phyloP scores from a whole-genome alignment of 805 yeast genomes.

The Candida fluviatilis region DNA sequence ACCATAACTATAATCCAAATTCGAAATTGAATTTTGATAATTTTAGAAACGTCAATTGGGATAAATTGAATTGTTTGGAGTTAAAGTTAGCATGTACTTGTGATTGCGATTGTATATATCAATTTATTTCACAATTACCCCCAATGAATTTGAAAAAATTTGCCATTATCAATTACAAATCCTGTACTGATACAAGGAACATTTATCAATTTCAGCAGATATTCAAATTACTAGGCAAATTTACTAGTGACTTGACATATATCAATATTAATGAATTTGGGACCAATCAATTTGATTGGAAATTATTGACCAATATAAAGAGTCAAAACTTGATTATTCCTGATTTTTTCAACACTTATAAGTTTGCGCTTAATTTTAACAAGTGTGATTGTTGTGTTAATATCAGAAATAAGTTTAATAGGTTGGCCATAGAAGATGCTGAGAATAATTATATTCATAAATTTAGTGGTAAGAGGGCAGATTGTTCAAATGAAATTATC shows the following conservation, averaged over 20 bases:
- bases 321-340: slow-evolving; percentile 1
- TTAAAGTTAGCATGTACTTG: slow-evolving; percentile 1
- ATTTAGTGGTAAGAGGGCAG: not conserved
- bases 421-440: not conserved
- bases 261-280: slow-evolving; percentile 2
- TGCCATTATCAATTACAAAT: not conserved
- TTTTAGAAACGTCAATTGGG: slow-evolving; percentile 1
- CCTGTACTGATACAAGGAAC: not conserved
- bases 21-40: not conserved
- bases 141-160: not conserved
- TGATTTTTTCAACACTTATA: slow-evolving; percentile 3
- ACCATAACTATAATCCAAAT: not conserved
- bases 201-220: slow-evolving; percentile 1
- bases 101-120: slow-evolving; percentile 1
- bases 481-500: not conserved
- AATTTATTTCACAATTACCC: slow-evolving; percentile 1
- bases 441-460: slow-evolving; percentile 1
- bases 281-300: not conserved
- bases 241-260: not conserved
- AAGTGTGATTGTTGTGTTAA: not conserved
- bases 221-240: not conserved
- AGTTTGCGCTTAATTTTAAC: not conserved
- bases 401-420: not conserved
- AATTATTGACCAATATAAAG: not conserved
- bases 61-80: slow-evolving; percentile 1